phyloP scores from a whole-genome alignment of 768 basidiomycete genomes.

The Naganishia vaughanmartiniae region DNA sequence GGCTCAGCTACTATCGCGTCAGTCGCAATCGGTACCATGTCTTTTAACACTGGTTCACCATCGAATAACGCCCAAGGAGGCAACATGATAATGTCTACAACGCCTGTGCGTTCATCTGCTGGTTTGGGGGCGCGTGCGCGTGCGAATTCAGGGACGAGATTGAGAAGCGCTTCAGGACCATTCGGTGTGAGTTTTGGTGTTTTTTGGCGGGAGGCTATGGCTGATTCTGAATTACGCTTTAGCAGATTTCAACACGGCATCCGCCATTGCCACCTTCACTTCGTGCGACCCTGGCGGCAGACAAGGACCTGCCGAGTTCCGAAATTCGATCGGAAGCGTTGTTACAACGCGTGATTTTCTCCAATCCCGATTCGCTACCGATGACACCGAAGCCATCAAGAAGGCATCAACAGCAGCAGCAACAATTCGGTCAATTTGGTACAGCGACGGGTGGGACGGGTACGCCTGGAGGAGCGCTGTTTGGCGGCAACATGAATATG shows the following conservation, averaged over 20 bases:
- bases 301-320: constrained; percentile 27
- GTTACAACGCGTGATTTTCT: constrained; percentile 33
- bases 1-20: background rate
- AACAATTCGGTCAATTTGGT: background rate
- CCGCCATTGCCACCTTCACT: constrained; percentile 25
- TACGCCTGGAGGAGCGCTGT: background rate
- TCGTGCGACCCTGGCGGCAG: constrained; percentile 30
- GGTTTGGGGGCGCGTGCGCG: background rate
- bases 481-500: background rate
- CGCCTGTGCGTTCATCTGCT: background rate
- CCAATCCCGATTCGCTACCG: constrained; percentile 29
- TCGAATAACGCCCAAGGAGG: background rate
- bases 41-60: constrained; percentile 8
- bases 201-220: background rate
- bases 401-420: constrained; percentile 9
- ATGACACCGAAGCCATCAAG: constrained; percentile 30
- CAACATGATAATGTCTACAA: background rate
- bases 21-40: background rate
- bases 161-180: background rate
- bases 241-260: background rate
- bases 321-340: constrained; percentile 33
- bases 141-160: constrained; percentile 9
- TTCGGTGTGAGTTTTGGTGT: background rate
- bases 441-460: background rate
- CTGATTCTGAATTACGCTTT: background rate